Base-by-base conservation (phyloP, 2,329 filamentous ascomycete genomes). In the Hymenoscyphus fraxineus region DNA sequence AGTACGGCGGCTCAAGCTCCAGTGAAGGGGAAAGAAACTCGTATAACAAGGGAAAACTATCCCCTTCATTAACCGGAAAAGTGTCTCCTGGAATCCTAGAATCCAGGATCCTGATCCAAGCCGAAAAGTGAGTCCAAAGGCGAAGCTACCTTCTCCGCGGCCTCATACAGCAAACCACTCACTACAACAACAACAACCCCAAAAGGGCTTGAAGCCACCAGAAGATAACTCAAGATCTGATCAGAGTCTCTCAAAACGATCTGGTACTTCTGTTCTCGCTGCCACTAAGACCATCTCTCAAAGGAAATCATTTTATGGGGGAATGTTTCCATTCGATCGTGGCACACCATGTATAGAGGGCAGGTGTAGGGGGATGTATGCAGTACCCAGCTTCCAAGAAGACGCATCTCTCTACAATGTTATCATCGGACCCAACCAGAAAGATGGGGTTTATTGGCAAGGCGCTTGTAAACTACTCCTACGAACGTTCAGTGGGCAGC, bases 231-330 rank as follows among this genome's bases (percentile, higher is more conserved):
- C 41, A 6, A 6, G 41, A 61, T 79, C 80, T 35, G 72, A 72
- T 0, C 75, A 40, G 10, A 44, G 55, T 16, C 56, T 62, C 54
- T 39, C 61, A 6, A 39, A 55, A 16, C 39, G 79, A 13, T 76
- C 78, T 22, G 77, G 77, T 22, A 79, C 77, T 31, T 78, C 76
- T 7, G 74, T 72, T 61, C 74, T 81, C 35, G 65, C 73, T n/a
- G 79, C 78, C 13, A 77, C 73, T 7, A 74, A 78, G 68, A 80
- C 80, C 27, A 77, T 82, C 65, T 75, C 78, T 1, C 78, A 80
- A 10, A 77, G 77, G 27, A 74, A 74, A 51, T 74, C 69, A 40
- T 81, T 82, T 68, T 81, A 84, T 69, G 81, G 81, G 57, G 77
- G 76, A 16, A 81, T 82, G 79, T 58, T 67, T 70, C 77, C 71